Evolutionary conservation across 2,329 filamentous ascomycete genomes (phyloP).

Genomic region (Botrytis pseudocinerea): DNA sequence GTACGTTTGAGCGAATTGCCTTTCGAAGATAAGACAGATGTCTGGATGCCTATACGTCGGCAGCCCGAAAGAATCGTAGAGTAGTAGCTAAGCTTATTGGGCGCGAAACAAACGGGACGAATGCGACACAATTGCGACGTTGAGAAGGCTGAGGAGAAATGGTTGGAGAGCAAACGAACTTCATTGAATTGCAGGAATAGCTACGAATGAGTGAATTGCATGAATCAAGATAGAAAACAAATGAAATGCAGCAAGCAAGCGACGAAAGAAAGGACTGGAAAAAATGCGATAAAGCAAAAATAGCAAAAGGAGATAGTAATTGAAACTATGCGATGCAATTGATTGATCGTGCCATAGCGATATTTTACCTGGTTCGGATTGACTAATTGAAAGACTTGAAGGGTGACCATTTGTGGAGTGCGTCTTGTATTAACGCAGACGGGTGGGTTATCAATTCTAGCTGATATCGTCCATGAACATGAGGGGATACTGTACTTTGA

Average conservation of each 20-base stretch:
- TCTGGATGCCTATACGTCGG: neutral
- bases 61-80: neutral
- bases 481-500: neutral
- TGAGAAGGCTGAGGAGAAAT: neutral
- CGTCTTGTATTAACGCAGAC: neutral
- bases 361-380: neutral
- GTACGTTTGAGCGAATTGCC: neutral
- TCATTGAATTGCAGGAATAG: neutral
- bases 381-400: neutral
- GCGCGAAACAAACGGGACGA: neutral
- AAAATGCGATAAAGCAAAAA: neutral
- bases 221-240: neutral
- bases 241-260: neutral
- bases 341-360: neutral
- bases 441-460: neutral
- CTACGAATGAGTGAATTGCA: neutral
- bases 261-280: neutral
- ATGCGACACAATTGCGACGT: neutral
- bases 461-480: neutral
- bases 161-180: neutral
- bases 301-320: neutral
- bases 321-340: neutral
- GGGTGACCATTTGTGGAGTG: constrained; percentile 6
- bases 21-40: neutral
- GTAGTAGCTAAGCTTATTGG: neutral